These are phyloP conservation scores for Phytophthora hybrid DNA, from an alignment of 352 stramenopile species.

Conservation along the genomic window DNA sequence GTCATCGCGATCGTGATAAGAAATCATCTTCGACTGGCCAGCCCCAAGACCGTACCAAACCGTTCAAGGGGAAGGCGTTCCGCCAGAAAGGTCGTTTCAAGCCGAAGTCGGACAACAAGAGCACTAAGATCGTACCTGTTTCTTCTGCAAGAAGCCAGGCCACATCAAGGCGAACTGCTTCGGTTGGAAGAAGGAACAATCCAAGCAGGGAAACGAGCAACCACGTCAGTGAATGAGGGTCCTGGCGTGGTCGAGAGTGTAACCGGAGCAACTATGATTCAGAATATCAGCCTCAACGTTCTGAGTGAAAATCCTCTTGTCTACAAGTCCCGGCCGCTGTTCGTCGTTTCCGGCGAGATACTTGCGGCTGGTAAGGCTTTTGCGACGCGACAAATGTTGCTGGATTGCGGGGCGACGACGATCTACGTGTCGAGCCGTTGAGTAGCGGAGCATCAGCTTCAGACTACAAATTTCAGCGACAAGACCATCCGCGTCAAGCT, in stretches of 20 bases:
- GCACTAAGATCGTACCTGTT: neutral
- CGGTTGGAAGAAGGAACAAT: neutral
- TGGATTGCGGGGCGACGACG: too few species aligned
- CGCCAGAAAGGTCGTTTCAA: too few species aligned
- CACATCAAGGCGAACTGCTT: neutral
- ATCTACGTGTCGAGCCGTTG: too few species aligned
- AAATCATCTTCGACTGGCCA: neutral
- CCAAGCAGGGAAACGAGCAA: neutral
- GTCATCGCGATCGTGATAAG: neutral
- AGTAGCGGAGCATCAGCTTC: too few species aligned
- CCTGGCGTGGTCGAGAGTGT: neutral
- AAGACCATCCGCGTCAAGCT: neutral
- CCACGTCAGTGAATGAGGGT: neutral
- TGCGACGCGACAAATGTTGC: too few species aligned
- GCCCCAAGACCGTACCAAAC: neutral
- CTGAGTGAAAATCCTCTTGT: too few species aligned
- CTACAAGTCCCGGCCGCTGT: too few species aligned
- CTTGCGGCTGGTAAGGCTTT: too few species aligned
- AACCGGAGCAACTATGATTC: neutral
- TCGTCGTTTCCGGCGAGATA: too few species aligned
- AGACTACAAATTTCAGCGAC: neutral
- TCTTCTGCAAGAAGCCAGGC: neutral
- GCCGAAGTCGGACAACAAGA: neutral
- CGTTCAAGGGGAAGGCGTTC: neutral
- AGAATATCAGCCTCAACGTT: neutral